Base-by-base conservation (phyloP, 1,284 basidiomycete genomes). In the Rhodofomes roseus region DNA sequence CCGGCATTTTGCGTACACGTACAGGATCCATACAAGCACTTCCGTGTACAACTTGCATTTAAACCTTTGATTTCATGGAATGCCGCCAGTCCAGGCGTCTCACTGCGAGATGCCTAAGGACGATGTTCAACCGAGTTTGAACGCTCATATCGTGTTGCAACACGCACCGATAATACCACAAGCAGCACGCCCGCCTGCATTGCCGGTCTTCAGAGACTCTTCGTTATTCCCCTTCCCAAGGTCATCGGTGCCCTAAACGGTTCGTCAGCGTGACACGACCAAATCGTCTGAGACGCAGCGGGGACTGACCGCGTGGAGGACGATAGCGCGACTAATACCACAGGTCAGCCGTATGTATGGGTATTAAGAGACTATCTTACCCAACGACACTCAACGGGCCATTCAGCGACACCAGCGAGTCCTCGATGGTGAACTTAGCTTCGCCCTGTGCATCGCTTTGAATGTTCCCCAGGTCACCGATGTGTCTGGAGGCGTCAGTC, bases 391-490 rank as follows among this genome's bases (percentile, higher is more conserved):
- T 89, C 66, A 80, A 73, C 9, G 82, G 80, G 7, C 90, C 90
- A 63, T 86, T 87, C 60, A 94, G 80, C 44, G 87, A 84, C 60
- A 93, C 81, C 53, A 83, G 63, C 36, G 69, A 69, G 71, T 93
- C 92, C 61, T 77, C 74, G 65, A 92, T 79, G 18, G 77, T 77
- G 69, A 93, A 78, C 25, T 70, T 73, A 23, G 85, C 87, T 34
- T 76, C 77, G 46, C 91, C 92, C 54, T 75, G 68, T 18, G 72
- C 75, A 70, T 93, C 82, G 58, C 83, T 81, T 66, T 81, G 68
- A 68, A 93, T 84, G 71, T 93, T 89, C 40, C 90, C 92, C 60
- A 93, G 74, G 70, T 94, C 92, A 18, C 92, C 91, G 27, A 89
- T 82, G 72, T 93, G 92, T 63, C 90, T 79, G 60, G 79, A 77